A percentile compares a stretch with the other conserved stretches of the same genome.
These are phyloP conservation scores for Casuarina equisetifolia DNA, from an alignment of 306 rosid genomes.

Conservation along the genomic window DNA sequence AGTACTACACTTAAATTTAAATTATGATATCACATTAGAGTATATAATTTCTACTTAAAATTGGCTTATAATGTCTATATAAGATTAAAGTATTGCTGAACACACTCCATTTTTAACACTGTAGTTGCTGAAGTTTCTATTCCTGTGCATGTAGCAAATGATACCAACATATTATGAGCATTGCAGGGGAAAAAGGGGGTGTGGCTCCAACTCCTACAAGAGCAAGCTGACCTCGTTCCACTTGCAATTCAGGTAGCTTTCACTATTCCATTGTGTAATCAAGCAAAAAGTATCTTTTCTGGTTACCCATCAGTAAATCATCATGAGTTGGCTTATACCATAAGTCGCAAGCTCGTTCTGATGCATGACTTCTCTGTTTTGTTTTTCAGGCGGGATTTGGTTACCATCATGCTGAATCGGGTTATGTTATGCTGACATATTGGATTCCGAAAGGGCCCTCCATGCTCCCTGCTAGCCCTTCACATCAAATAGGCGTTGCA, in stretches of 20 bases:
- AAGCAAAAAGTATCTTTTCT: background rate
- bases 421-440: slow-evolving; percentile 43
- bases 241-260: slow-evolving; percentile 42
- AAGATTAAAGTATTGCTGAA: no score
- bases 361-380: background rate
- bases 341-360: background rate
- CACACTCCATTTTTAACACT: background rate
- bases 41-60: no score
- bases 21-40: no score
- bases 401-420: slow-evolving; percentile 50
- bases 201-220: slow-evolving; percentile 47
- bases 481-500: slow-evolving; percentile 46
- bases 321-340: background rate
- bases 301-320: background rate
- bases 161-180: background rate
- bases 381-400: slow-evolving; percentile 47
- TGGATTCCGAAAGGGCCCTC: slow-evolving; percentile 45
- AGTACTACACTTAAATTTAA: no score
- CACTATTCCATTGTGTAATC: background rate
- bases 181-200: slow-evolving; percentile 42
- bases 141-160: background rate
- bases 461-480: slow-evolving; percentile 49
- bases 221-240: slow-evolving; percentile 46
- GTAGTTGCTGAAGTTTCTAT: background rate
- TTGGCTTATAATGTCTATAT: no score